Evolutionary conservation across 768 basidiomycete genomes (phyloP), one percentile per base, ranked within the genome.

Genomic region (Termitomyces eurrhizus): DNA sequence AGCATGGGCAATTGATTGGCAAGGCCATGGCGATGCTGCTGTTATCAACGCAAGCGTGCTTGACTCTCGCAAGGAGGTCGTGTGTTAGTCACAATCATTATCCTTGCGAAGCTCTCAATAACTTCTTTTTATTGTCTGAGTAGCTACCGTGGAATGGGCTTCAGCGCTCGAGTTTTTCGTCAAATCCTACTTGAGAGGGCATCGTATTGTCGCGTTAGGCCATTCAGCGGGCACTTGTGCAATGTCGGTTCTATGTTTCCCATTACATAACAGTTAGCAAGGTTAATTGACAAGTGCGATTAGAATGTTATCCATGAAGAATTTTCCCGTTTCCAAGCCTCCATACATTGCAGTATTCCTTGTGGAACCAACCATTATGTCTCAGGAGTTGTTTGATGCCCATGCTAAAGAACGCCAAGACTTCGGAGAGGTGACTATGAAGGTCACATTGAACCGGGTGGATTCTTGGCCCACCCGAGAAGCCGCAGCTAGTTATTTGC

Each of bases 1-100:
- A 52, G 74, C 74, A 1, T 78, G 76, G 77, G 60, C 73, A 2
- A 69, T 78, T 24, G 78, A 79, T 64, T 77, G 74, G 74, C 76
- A 72, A 37, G 74, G 65, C 35, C 76, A 77, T 52, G 78, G 78
- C 16, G 76, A 77, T 35, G 69, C 74, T 4, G 74, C 72, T 18
- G 56, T 72, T 7, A 24, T 76, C 12, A 79, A 79, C 56, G 68
- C 65, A 29, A 66, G 62, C 13, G 46, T 58, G 12, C 64, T 77
- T 8, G 50, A 57, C 21, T 67, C 64, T n/a, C 65, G 68, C 37
- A 59, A 68, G 13, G 64, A 42, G 49, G 61, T 65, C 2, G 65
- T 70, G 16, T 69, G 71, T 70, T 37, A 54, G 69, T 66, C 11
- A 35, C 7, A 4, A 1, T 32, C 18, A n/a, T 56, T n/a, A 26